These are phyloP conservation scores for Phaeosphaeriaceae sp. DNA, from an alignment of 2,329 filamentous ascomycete genomes.

Conservation along the genomic window DNA sequence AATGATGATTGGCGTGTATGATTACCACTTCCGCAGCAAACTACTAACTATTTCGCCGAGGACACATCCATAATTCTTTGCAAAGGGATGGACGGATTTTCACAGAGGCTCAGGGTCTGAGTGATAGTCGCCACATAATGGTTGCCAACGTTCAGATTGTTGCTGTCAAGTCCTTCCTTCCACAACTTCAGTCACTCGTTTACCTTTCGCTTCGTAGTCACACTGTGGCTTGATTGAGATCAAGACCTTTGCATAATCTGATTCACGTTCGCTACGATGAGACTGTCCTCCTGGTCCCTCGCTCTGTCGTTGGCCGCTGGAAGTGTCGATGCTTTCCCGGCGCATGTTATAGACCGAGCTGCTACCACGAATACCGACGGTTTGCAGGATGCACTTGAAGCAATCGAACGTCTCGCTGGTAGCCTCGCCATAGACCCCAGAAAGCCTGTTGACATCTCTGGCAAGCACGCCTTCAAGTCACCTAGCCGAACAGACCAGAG, in stretches of 20 bases:
- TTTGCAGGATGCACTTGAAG: constrained; percentile 16
- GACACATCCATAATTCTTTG: no score
- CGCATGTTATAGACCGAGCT: constrained; percentile 11
- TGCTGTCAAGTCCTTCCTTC: no score
- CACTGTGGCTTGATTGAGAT: background rate
- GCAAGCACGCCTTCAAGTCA: constrained; percentile 39
- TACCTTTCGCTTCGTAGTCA: background rate
- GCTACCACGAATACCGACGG: constrained; percentile 16
- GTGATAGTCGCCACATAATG: no score
- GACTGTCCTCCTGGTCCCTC: constrained; percentile 14
- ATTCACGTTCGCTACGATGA: constrained; percentile 18
- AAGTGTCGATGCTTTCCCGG: constrained; percentile 23
- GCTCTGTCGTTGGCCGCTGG: constrained; percentile 11
- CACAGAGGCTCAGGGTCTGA: no score
- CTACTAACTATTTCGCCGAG: no score
- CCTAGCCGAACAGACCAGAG: constrained; percentile 51
- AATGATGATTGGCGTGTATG: no score
- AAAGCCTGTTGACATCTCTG: constrained; percentile 35
- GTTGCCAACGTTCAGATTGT: no score
- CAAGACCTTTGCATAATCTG: background rate
- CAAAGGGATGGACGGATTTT: no score
- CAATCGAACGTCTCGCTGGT: constrained; percentile 17
- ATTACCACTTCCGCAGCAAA: no score
- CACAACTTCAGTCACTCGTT: no score
- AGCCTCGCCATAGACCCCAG: constrained; percentile 24